Base-by-base conservation (phyloP, 129 eudicot species). In the Flaveria brownii region DNA sequence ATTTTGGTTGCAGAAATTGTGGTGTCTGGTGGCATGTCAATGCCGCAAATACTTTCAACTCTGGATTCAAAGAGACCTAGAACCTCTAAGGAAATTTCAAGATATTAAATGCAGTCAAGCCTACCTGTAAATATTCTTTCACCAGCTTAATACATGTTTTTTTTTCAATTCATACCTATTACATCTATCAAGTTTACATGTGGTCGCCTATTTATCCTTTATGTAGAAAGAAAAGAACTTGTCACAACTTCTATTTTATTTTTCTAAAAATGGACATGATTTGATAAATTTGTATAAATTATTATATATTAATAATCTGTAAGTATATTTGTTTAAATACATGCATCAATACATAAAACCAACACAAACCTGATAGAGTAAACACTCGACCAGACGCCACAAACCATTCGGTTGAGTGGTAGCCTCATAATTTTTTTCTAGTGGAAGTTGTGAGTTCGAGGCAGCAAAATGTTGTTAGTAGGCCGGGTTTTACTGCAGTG, bases 11-110 rank as follows among this genome's bases (percentile, higher is more conserved):
- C 95, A 90, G 96, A 93, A 74, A 93, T 90, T 73, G 98, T 93
- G 9, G 98, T 93, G 47, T 93, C 98, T 12, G 98, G 98, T 70
- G 98, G 98, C 46, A 93, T 93, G 98, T 93, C 98, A 49, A 90
- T 93, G 96, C 98, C 98, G 26, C 98, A 88, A 73, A 85, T 86
- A 68, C 89, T 93, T 52, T 86, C 96, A 15, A 87, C 96, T 10
- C 1, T 90, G 82, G 98, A 93, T 71, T 75, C 92, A 39, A 84
- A 85, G 66, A 88, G 88, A 87, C 77, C 52, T 62, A 79, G 86
- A 81, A 91, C 78, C 68, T 86, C 73, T 1, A 45, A 65, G 36
- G 83, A 80, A 73, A 72, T 79, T 20, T 72, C 83, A 64, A 79
- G 78, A 79, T 72, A 65, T 64, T 79, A 68, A 71, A 77, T 52